Conservation (phyloP, 1,139 yeast species). For the Sugiyamaella grinbergsii region DNA sequence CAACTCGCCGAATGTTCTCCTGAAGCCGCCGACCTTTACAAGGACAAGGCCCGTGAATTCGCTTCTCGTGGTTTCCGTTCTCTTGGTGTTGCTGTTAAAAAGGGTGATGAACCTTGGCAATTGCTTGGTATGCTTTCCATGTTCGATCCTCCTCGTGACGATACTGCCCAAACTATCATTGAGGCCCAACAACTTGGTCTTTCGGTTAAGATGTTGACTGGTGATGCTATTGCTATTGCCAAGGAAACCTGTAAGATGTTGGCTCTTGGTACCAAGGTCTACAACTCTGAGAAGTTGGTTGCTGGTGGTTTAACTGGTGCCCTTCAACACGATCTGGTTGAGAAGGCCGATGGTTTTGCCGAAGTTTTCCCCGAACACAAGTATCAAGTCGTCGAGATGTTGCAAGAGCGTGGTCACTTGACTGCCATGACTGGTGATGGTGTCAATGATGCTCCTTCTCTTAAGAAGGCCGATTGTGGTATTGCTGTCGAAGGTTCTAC, state of each 20-base stretch:
- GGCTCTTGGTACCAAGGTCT: slow-evolving; percentile 95
- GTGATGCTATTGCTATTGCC: slow-evolving; percentile 99
- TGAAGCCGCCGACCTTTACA: slow-evolving; percentile 92
- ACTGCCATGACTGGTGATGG: slow-evolving; percentile 99
- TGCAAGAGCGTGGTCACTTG: slow-evolving; percentile 89
- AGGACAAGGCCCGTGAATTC: slow-evolving; percentile 95
- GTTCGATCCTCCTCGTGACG: slow-evolving; percentile 99
- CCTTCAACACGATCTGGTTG: slow-evolving; percentile 93
- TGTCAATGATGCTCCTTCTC: slow-evolving; percentile 95
- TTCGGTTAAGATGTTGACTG: slow-evolving; percentile 96
- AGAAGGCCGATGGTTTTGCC: slow-evolving; percentile 96
- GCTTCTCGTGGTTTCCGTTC: slow-evolving; percentile 99
- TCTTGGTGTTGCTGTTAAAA: slow-evolving; percentile 98
- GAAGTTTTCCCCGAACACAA: slow-evolving; percentile 98
- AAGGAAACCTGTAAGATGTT: slow-evolving; percentile 98
- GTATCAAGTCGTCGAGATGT: slow-evolving; percentile 86
- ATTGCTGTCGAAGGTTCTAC: slow-evolving; percentile 97
- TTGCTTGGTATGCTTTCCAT: slow-evolving; percentile 97
- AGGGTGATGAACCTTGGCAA: slow-evolving; percentile 99
- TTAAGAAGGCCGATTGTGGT: slow-evolving; percentile 96
- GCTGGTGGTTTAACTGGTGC: slow-evolving; percentile 95
- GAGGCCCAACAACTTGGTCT: slow-evolving; percentile 94
- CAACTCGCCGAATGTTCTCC: slow-evolving; percentile 96
- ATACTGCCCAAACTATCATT: slow-evolving; percentile 92
- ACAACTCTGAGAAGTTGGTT: slow-evolving; percentile 96